These are phyloP conservation scores for Geotrichum fermentans DNA, from an alignment of 1,139 yeast genomes.

Conservation along the genomic window DNA sequence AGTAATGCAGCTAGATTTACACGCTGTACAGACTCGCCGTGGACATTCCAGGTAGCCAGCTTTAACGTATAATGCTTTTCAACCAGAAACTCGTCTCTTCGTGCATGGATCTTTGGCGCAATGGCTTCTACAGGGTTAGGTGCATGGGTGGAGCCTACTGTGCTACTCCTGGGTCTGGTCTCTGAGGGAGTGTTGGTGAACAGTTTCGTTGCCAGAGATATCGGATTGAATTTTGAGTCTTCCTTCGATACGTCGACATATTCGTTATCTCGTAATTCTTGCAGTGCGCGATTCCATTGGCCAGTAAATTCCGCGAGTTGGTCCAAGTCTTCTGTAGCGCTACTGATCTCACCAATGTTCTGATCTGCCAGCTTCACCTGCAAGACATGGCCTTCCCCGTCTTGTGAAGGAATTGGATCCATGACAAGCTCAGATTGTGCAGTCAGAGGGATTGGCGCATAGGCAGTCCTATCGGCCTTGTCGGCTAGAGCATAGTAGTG, in stretches of 20 bases:
- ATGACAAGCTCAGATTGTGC: conserved; percentile 1
- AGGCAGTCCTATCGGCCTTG: conserved; percentile 12
- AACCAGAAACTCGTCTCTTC: background rate
- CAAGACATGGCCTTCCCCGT: conserved; percentile 3
- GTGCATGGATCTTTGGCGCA: background rate
- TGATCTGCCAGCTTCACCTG: conserved; percentile 4
- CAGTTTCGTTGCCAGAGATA: background rate
- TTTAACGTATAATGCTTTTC: background rate
- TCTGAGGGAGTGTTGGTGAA: conserved; percentile 1
- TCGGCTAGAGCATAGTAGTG: conserved; percentile 17
- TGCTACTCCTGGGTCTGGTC: background rate
- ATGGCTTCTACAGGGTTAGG: background rate
- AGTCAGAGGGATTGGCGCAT: conserved; percentile 9
- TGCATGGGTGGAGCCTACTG: background rate
- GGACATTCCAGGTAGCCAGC: conserved; percentile 14
- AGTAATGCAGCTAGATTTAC: conserved; percentile 11
- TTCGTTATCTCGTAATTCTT: background rate
- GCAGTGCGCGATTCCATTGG: conserved; percentile 21
- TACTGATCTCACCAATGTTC: conserved; percentile 16
- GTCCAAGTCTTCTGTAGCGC: conserved; percentile 1
- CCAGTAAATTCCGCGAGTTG: conserved; percentile 13
- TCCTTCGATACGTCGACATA: no score
- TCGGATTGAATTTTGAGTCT: background rate
- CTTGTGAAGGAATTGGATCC: conserved; percentile 7
- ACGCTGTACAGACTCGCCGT: conserved; percentile 17